Conservation (phyloP, 192 early-diverging fungal species). For the Obelidium mucronatum region DNA sequence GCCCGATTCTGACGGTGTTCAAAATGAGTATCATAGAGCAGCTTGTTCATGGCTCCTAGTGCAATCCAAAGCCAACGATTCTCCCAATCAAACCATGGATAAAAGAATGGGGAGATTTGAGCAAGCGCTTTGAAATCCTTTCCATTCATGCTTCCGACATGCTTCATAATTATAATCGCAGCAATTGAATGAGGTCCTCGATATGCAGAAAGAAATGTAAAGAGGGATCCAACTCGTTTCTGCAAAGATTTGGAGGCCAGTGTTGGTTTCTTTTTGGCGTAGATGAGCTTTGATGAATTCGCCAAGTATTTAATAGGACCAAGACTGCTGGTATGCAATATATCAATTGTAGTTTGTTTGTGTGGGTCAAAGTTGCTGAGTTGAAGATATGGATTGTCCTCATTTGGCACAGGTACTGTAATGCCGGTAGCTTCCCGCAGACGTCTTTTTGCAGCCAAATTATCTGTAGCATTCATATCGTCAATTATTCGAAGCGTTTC, state of each 20-base stretch:
- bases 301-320: not conserved
- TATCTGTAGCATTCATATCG: not conserved
- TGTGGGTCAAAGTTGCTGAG: conserved; percentile 2
- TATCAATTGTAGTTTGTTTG: conserved; percentile 1
- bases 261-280: not conserved
- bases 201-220: not conserved
- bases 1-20: not conserved
- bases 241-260: not conserved
- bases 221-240: not conserved
- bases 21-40: not conserved
- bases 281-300: not conserved
- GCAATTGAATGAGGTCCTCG: not conserved
- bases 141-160: not conserved
- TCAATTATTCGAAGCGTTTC: not conserved
- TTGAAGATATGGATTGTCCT: not conserved
- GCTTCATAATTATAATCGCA: not conserved
- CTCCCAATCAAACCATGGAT: not conserved
- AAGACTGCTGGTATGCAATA: not conserved
- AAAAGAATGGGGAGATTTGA: not conserved
- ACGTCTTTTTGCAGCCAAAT: not conserved
- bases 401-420: not conserved
- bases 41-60: not conserved
- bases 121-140: conserved; percentile 4
- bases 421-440: not conserved
- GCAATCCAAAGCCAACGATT: conserved; percentile 12